Evolutionary conservation across 306 rosid genomes (phyloP).

Genomic region (Cyclanthera cordifolia): DNA sequence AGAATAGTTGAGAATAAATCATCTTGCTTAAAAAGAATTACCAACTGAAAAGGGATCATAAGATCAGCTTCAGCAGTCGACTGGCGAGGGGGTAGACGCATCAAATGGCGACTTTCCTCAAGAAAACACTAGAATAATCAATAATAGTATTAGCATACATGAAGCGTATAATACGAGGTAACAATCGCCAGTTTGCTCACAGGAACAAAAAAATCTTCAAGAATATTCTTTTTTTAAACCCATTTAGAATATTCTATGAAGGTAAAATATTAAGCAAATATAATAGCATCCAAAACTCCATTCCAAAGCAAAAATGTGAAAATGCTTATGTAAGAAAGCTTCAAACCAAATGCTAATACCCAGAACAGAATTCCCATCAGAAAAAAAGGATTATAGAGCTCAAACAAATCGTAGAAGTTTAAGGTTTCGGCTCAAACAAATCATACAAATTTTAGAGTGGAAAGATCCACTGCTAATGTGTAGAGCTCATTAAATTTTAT

Average conservation of each 20-base stretch:
- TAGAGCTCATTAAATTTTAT: too few relatives aligned
- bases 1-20: neutral
- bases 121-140: conserved; percentile 61
- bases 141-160: conserved; percentile 10
- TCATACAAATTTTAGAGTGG: too few relatives aligned
- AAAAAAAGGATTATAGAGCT: neutral
- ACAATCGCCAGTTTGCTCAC: neutral
- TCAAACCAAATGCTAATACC: neutral
- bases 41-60: conserved; percentile 92
- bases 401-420: neutral
- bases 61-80: conserved; percentile 99
- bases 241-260: neutral
- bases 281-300: neutral
- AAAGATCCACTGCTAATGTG: too few relatives aligned
- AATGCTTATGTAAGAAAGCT: neutral
- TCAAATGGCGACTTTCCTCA: conserved; percentile 85
- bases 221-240: neutral
- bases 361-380: neutral
- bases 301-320: neutral
- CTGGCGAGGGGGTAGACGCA: conserved; percentile 94
- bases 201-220: neutral
- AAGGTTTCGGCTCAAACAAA: too few relatives aligned
- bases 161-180: neutral
- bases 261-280: neutral
- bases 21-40: conserved; percentile 18